These are phyloP conservation scores for Aeschynomene evenia DNA, from an alignment of 306 rosid species.

Conservation along the genomic window DNA sequence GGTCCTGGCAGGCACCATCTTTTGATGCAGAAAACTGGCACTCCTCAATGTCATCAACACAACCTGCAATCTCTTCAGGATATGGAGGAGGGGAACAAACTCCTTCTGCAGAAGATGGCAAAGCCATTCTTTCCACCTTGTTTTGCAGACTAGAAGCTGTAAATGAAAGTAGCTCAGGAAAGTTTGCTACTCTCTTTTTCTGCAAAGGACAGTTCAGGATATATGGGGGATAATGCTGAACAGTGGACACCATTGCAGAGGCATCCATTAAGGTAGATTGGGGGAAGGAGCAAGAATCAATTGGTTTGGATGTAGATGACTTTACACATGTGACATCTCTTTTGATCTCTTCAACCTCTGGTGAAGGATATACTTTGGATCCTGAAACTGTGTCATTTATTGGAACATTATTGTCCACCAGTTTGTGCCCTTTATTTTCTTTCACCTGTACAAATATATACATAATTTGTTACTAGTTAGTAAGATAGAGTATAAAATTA, in stretches of 20 bases:
- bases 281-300: conserved; percentile 21
- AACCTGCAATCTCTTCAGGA: conserved; percentile 37
- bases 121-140: conserved; percentile 18
- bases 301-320: conserved; percentile 21
- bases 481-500: neutral
- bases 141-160: conserved; percentile 12
- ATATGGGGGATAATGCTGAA: conserved; percentile 39
- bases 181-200: conserved; percentile 14
- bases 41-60: conserved; percentile 59
- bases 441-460: conserved; percentile 34
- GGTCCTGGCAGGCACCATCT: conserved; percentile 44
- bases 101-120: conserved; percentile 35
- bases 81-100: conserved; percentile 32
- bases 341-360: conserved; percentile 34
- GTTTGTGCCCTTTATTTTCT: conserved; percentile 37
- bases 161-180: conserved; percentile 8
- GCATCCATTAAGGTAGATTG: conserved; percentile 17
- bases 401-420: conserved; percentile 27
- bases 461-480: neutral
- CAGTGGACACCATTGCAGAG: conserved; percentile 33
- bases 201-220: conserved; percentile 26
- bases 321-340: conserved; percentile 22
- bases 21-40: conserved; percentile 33
- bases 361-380: conserved; percentile 35
- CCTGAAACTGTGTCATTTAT: conserved; percentile 25